Evolutionary conservation across 371 early-diverging fungal genomes (phyloP), one percentile per base, ranked within the genome.

Genomic region (Homolaphlyctis polyrhiza): DNA sequence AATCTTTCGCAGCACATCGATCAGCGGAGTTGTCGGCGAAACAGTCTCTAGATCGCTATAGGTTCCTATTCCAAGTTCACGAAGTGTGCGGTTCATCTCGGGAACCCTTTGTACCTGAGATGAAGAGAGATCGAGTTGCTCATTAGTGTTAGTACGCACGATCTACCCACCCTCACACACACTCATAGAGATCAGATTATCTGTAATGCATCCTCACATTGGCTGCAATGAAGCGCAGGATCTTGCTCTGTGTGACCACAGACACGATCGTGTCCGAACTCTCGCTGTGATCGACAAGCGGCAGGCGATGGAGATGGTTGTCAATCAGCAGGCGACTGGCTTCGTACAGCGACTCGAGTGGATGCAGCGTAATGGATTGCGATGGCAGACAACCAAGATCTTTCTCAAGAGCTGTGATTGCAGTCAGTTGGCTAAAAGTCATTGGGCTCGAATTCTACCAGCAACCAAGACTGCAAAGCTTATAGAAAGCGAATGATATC

Each of bases 221-320:
- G 66, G 89, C 84, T 2, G 95, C 91, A 61, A 96, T 84, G 71
- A 91, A 93, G 67, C 91, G 89, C 45, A 96, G 79, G 51, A 96
- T 93, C 61, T 93, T 87, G 73, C 91, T 91, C 66, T 92, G 92
- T 1, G 94, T 91, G 59, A 97, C 80, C 51, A 95, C 92, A 11
- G 93, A 90, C 6, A 95, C 91, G 39, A 97, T 89, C 71, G 89
- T 90, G 63, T 94, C 94, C 16, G 87, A 86, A 28, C 83, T 83
- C 0, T 88, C 80, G 57, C 87, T 88, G 29, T 79, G 78, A 72
- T 96, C 97, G 34, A 97, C 80, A 30, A 97, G 75, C 0, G 96
- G 92, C 28, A 97, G 79, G 32, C 94, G 87, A 67, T 93, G 93
- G 23, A 89, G 84, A 64, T 88, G 76, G 61, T 91, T 86, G 58